Evolutionary conservation across 371 early-diverging fungal genomes (phyloP).

Genomic region (Mucor plumbeus): DNA sequence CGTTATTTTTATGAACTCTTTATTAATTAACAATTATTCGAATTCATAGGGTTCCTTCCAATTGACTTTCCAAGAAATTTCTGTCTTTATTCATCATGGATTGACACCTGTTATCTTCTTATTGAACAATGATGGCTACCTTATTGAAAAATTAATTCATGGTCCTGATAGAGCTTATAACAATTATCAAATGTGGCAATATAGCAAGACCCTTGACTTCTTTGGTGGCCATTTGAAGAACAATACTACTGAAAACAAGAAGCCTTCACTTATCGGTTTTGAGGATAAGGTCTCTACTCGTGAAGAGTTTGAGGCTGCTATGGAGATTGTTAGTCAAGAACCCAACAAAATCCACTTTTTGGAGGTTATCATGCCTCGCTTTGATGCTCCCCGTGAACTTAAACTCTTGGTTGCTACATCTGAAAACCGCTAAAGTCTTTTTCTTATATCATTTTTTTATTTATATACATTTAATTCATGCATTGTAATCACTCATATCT

Average conservation of each 20-base stretch:
- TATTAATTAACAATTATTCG: too few species aligned
- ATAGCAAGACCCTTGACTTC: conserved; percentile 46
- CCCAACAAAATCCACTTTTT: conserved; percentile 41
- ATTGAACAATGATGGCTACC: too few species aligned
- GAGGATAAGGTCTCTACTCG: conserved; percentile 34
- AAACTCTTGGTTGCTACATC: conserved; percentile 30
- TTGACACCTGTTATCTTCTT: conserved; percentile 27
- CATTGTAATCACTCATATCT: too few species aligned
- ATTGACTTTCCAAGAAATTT: conserved; percentile 52
- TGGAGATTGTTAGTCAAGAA: conserved; percentile 27
- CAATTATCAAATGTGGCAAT: conserved; percentile 55
- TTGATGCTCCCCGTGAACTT: conserved; percentile 7
- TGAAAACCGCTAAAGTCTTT: conserved; percentile 24
- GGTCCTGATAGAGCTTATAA: conserved; percentile 53
- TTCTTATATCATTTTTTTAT: too few species aligned
- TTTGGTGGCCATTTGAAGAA: conserved; percentile 38
- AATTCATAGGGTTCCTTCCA: conserved; percentile 53
- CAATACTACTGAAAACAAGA: conserved; percentile 20
- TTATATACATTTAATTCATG: too few species aligned
- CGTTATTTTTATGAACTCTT: too few species aligned
- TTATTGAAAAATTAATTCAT: conserved; percentile 56
- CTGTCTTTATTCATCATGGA: conserved; percentile 53
- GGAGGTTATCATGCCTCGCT: conserved; percentile 43
- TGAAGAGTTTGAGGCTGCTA: conserved; percentile 38
- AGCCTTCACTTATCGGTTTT: conserved; percentile 21